Conservation (phyloP, 495 filamentous ascomycete genomes). For the Aspergillus cristatus region DNA sequence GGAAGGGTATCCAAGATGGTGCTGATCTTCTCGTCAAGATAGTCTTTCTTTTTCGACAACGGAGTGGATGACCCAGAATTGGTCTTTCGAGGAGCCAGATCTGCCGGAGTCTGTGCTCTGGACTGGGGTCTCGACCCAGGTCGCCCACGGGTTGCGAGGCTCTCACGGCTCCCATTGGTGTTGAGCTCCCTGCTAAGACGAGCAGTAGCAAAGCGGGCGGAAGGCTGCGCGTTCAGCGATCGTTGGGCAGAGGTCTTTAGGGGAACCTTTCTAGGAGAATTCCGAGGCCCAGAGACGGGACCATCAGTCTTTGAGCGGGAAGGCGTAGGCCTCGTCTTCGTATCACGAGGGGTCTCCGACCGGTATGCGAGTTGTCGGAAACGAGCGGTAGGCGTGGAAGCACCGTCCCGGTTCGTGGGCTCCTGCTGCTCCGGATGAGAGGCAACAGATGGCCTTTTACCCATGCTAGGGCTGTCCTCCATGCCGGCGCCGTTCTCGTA, state of each 20-base stretch:
- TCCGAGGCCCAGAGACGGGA: not conserved
- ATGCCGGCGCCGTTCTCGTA: conserved; percentile 10
- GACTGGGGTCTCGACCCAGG: conserved; percentile 10
- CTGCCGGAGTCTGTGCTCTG: not conserved
- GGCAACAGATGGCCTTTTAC: conserved; percentile 2
- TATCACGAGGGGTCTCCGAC: conserved; percentile 11
- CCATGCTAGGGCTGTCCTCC: conserved; percentile 4
- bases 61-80: conserved; percentile 21
- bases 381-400: conserved; percentile 7
- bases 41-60: conserved; percentile 39
- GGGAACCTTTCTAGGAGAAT: not conserved
- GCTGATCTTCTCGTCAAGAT: conserved; percentile 77
- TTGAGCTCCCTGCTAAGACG: conserved; percentile 25
- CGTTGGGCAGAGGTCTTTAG: conserved; percentile 9
- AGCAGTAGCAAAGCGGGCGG: conserved; percentile 15
- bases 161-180: conserved; percentile 30
- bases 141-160: conserved; percentile 23
- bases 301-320: conserved; percentile 1
- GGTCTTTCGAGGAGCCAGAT: conserved; percentile 6
- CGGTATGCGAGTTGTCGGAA: conserved; percentile 10
- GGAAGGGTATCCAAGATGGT: conserved; percentile 75
- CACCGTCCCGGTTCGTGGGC: conserved; percentile 2
- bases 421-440: conserved; percentile 4
- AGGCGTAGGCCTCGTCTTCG: conserved; percentile 10
- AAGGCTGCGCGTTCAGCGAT: conserved; percentile 10